These are phyloP conservation scores for Aureobasidium melanogenum DNA, from an alignment of 2,329 filamentous ascomycete genomes.

Conservation along the genomic window DNA sequence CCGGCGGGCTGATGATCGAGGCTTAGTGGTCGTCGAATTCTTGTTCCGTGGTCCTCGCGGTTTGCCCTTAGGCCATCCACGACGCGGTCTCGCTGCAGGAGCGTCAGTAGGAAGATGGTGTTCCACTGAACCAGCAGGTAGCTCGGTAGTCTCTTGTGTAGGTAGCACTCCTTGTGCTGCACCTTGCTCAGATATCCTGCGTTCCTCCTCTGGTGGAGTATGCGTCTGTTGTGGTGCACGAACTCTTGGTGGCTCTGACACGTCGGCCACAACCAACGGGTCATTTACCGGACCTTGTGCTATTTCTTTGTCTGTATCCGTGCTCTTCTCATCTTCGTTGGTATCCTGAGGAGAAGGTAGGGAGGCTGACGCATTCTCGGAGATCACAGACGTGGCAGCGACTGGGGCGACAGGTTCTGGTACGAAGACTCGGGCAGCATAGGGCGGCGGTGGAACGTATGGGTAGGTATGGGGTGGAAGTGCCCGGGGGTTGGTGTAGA, in stretches of 20 bases:
- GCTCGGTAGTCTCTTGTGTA: background rate
- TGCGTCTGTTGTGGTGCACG: constrained; percentile 13
- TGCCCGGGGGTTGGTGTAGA: background rate
- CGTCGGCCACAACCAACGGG: background rate
- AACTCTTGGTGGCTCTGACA: background rate
- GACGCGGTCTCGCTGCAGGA: constrained; percentile 17
- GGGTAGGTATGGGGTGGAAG: constrained; percentile 2
- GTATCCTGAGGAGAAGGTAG: constrained; percentile 11
- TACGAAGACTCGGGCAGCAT: background rate
- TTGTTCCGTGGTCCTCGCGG: constrained; percentile 28
- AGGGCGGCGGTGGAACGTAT: background rate
- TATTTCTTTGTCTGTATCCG: background rate
- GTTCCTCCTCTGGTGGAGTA: constrained; percentile 16
- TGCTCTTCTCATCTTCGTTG: constrained; percentile 11
- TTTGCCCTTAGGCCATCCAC: constrained; percentile 40
- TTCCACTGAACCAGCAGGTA: background rate
- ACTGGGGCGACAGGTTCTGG: background rate
- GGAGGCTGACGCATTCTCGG: constrained; percentile 1
- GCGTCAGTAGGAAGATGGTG: background rate
- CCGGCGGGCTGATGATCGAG: constrained; percentile 28
- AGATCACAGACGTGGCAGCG: background rate
- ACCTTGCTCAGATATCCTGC: background rate
- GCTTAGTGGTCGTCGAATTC: constrained; percentile 36
- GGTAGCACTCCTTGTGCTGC: constrained; percentile 17
- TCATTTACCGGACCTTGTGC: background rate